phyloP scores from a whole-genome alignment of 345 rosid species.

The Microcos paniculata region DNA sequence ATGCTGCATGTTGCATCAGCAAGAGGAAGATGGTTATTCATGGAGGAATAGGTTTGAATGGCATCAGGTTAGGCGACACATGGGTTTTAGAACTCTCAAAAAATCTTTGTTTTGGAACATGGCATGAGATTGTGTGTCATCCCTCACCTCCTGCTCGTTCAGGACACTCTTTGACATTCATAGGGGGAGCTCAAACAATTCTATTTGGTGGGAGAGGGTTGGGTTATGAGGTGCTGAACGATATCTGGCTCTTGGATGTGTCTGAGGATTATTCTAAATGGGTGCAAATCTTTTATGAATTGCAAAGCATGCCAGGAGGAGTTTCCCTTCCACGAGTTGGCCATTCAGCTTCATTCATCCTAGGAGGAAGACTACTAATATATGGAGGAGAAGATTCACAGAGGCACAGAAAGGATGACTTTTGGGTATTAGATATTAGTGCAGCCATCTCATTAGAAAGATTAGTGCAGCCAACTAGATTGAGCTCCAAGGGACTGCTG shows the following conservation, averaged over 20 bases:
- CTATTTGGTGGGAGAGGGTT: slow-evolving; percentile 92
- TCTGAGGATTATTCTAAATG: slow-evolving; percentile 46
- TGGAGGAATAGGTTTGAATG: slow-evolving; percentile 77
- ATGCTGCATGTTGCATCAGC: slow-evolving; percentile 76
- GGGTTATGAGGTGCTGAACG: slow-evolving; percentile 81
- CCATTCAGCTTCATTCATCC: slow-evolving; percentile 73
- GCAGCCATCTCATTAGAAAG: slow-evolving; percentile 38
- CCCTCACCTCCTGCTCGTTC: slow-evolving; percentile 87
- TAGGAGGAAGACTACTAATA: slow-evolving; percentile 75
- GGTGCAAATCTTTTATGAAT: slow-evolving; percentile 61
- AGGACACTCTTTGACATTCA: slow-evolving; percentile 84
- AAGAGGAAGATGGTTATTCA: slow-evolving; percentile 72
- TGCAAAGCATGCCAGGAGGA: slow-evolving; percentile 51
- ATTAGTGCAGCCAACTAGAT: slow-evolving; percentile 28
- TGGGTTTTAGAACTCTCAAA: slow-evolving; percentile 84
- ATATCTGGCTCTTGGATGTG: slow-evolving; percentile 75
- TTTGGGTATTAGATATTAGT: slow-evolving; percentile 73
- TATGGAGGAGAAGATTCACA: slow-evolving; percentile 91
- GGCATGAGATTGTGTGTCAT: slow-evolving; percentile 55
- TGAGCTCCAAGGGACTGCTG: slow-evolving; percentile 30
- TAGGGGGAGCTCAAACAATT: slow-evolving; percentile 49
- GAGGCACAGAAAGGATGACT: slow-evolving; percentile 81
- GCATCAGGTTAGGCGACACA: slow-evolving; percentile 74
- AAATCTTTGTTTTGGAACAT: slow-evolving; percentile 51
- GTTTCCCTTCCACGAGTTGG: slow-evolving; percentile 84